phyloP scores from a whole-genome alignment of 108 stramenopile genomes.

The Cyclostephanos invisitatus region DNA sequence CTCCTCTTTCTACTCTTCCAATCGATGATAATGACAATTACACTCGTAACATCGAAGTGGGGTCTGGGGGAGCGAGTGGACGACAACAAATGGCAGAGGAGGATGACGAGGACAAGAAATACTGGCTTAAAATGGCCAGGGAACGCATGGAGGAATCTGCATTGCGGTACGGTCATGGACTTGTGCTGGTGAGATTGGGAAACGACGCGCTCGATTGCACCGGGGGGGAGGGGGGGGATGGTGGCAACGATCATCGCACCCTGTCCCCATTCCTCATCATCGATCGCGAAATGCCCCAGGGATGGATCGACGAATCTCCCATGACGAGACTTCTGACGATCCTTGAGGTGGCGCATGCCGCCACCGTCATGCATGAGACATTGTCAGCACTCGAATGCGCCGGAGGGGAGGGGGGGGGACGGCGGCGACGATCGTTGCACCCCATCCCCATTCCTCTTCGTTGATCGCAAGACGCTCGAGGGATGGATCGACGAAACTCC shows the following conservation, averaged over 20 bases:
- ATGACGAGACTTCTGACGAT: conserved; percentile 14
- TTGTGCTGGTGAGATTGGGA: conserved; percentile 64
- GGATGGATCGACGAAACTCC: conserved; percentile 41
- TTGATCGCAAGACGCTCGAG: conserved; percentile 25
- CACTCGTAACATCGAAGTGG: not conserved
- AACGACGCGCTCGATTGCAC: conserved; percentile 58
- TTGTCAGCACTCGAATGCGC: too few species aligned
- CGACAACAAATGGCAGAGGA: not conserved
- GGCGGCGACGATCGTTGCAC: too few species aligned
- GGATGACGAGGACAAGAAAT: conserved; percentile 12
- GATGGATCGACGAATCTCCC: conserved; percentile 41
- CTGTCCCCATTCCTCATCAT: conserved; percentile 4
- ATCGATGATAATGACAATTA: conserved; percentile 3
- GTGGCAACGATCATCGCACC: too few species aligned
- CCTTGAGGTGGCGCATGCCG: not conserved
- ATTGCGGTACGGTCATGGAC: conserved; percentile 51
- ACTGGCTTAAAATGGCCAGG: conserved; percentile 39
- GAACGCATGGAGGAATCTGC: conserved; percentile 63
- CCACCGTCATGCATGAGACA: not conserved
- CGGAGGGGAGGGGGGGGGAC: too few species aligned
- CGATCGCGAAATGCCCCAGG: conserved; percentile 21
- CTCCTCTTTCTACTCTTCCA: too few species aligned
- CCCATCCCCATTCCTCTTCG: not conserved
- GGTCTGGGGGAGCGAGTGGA: not conserved
- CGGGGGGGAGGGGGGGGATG: not conserved